Base-by-base conservation (phyloP, 139 green algal genomes). In the Chlorella sp. region DNA sequence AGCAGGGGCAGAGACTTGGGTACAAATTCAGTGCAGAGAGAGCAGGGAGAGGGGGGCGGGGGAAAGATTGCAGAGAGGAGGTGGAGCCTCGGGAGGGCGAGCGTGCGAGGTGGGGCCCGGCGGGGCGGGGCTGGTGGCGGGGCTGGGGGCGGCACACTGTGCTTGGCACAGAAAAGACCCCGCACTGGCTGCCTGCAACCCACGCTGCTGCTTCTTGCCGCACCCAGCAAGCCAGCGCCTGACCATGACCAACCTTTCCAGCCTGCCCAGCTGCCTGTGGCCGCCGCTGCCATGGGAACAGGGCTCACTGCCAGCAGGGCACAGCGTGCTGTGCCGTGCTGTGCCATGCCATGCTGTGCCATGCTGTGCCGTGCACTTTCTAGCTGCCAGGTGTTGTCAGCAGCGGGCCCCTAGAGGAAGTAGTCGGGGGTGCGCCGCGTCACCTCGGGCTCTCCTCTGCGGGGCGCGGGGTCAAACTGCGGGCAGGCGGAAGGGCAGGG, bases 381-480 rank as follows among this genome's bases (percentile, higher is more conserved):
- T 57, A 57, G 48, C 48, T 57, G 48, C 48, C 9, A 57, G 48
- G 9, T 57, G 48, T n/a, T n/a, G n/a, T n/a, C n/a, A 57, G 48
- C 48, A 9, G 48, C 48, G 9, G 48, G 48, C 48, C 48, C 48
- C 48, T 95, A 98, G 90, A 99, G 90, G 92, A 99, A 99, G 93
- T 99, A 99, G 91, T 98, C 96, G 9, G 97, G 97, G 22, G 97
- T 98, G 28, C 95, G 88, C 34, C 97, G 89, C 1, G 95, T 96
- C 64, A 98, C 95, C 92, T 99, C 97, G 1, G 97, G 97, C 90
- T 99, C 97, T 0, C 97, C 98, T 57, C 96, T 89, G 53, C 98
- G 93, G 1, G 97, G 98, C 12, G 98, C 98, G 1, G 97, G 98
- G 90, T 99, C 98, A 92, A 99, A 99, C 93, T 99, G 79, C 26